These are phyloP conservation scores for Apiotrichum siamense DNA, from an alignment of 1,284 basidiomycete genomes.

Conservation along the genomic window DNA sequence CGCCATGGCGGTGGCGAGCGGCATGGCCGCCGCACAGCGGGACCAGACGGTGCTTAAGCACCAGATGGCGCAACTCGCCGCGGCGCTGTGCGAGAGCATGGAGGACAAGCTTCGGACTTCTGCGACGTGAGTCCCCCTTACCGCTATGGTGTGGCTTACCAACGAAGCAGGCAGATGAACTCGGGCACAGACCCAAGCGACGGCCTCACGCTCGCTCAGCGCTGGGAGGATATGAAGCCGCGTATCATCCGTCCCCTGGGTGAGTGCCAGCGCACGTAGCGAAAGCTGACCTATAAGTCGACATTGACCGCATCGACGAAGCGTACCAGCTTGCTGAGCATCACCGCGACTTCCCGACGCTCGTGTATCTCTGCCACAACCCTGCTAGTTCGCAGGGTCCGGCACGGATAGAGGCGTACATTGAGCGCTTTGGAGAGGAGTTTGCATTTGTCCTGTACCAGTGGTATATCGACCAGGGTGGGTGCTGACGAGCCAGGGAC, in stretches of 20 bases:
- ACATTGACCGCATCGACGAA: constrained; percentile 59
- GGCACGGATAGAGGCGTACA: constrained; percentile 56
- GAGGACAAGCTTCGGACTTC: constrained; percentile 68
- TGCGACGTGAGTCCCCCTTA: constrained; percentile 52
- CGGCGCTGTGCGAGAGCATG: constrained; percentile 62
- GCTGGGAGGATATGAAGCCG: constrained; percentile 38
- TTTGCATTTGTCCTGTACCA: constrained; percentile 84
- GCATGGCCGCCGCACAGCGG: constrained; percentile 20
- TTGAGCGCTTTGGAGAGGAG: constrained; percentile 70
- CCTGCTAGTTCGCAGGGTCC: constrained; percentile 28
- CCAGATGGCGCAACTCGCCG: constrained; percentile 68
- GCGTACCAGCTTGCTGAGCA: constrained; percentile 79
- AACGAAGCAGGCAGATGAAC: constrained; percentile 29
- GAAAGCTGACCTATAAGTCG: constrained; percentile 48
- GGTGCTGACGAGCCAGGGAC: constrained; percentile 14
- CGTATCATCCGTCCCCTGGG: constrained; percentile 42
- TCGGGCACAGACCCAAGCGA: constrained; percentile 35
- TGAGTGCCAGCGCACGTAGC: constrained; percentile 7
- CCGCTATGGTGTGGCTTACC: not conserved
- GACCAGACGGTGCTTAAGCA: constrained; percentile 46
- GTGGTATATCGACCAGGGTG: constrained; percentile 55
- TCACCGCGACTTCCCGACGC: constrained; percentile 73
- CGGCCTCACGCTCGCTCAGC: constrained; percentile 27
- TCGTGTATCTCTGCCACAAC: constrained; percentile 72
- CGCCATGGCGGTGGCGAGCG: not conserved